These are phyloP conservation scores for Hansfordia pulvinata DNA, from an alignment of 2,329 filamentous ascomycete genomes.

Conservation along the genomic window DNA sequence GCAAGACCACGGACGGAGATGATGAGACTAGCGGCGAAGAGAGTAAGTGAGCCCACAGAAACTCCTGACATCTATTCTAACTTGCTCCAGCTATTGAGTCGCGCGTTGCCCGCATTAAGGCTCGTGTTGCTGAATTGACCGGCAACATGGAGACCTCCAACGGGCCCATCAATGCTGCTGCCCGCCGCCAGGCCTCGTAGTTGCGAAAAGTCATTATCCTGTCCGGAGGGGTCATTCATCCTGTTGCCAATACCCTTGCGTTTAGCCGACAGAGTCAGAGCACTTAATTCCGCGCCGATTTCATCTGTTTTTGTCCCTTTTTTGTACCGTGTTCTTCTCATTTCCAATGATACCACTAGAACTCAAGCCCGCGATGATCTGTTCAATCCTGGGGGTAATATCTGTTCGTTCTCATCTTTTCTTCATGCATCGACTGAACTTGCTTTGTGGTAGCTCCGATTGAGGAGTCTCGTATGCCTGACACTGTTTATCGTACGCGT, in stretches of 20 bases:
- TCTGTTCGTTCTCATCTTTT: neutral
- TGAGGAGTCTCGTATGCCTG: too few relatives aligned
- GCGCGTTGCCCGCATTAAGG: slow-evolving; percentile 93
- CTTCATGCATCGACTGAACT: too few relatives aligned
- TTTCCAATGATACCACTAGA: slow-evolving; percentile 20
- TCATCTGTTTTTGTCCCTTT: slow-evolving; percentile 10
- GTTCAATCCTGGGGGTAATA: neutral
- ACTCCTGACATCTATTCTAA: slow-evolving; percentile 10
- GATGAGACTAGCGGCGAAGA: slow-evolving; percentile 89
- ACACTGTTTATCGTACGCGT: too few relatives aligned
- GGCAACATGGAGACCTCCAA: slow-evolving; percentile 57
- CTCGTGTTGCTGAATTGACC: slow-evolving; percentile 86
- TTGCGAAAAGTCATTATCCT: too few relatives aligned
- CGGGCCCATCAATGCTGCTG: slow-evolving; percentile 6
- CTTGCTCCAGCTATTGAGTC: slow-evolving; percentile 70
- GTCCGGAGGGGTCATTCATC: too few relatives aligned
- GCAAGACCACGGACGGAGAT: slow-evolving; percentile 48
- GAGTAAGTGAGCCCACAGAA: slow-evolving; percentile 15
- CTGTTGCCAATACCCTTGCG: too few relatives aligned
- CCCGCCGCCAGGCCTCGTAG: slow-evolving; percentile 3
- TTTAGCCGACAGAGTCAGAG: too few relatives aligned
- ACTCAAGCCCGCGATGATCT: slow-evolving; percentile 3
- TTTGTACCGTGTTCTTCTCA: slow-evolving; percentile 7
- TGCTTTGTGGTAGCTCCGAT: too few relatives aligned
- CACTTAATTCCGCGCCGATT: too few relatives aligned